Conservation (phyloP, 2,329 filamentous ascomycete genomes). For the Myriosclerotinia duriaeana region DNA sequence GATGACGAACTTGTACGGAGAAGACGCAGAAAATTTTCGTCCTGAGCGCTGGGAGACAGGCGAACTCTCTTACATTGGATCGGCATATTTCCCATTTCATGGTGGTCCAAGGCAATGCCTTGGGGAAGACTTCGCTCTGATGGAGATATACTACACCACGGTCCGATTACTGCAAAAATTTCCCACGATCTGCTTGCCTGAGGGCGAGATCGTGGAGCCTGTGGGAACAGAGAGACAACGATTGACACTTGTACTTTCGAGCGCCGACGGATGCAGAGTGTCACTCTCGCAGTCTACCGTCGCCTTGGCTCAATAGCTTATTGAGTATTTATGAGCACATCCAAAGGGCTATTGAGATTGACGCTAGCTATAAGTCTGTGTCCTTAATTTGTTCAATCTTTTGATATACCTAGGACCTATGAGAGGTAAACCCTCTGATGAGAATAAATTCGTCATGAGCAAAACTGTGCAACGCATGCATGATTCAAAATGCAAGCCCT, state of each 20-base stretch:
- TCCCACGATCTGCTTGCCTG: slow-evolving; percentile 24
- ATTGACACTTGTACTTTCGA: slow-evolving; percentile 25
- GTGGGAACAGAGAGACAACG: slow-evolving; percentile 25
- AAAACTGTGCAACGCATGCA: neutral
- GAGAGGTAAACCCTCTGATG: too few species aligned
- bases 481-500: neutral
- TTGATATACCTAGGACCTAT: too few species aligned
- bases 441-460: too few species aligned
- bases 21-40: slow-evolving; percentile 66
- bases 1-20: slow-evolving; percentile 62
- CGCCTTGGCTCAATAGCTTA: too few species aligned
- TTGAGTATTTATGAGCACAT: too few species aligned
- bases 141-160: slow-evolving; percentile 35
- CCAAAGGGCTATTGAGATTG: too few species aligned
- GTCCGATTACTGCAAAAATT: slow-evolving; percentile 35
- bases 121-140: slow-evolving; percentile 47
- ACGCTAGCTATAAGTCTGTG: too few species aligned
- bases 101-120: slow-evolving; percentile 68
- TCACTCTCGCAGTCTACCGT: slow-evolving; percentile 2
- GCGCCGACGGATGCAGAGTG: slow-evolving; percentile 23
- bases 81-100: slow-evolving; percentile 76
- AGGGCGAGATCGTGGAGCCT: neutral
- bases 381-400: too few species aligned
- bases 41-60: slow-evolving; percentile 71
- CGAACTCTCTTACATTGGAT: slow-evolving; percentile 51